Evolutionary conservation across 805 yeast genomes (phyloP), one percentile per base, ranked within the genome.

Genomic region (Teunomyces atbi): DNA sequence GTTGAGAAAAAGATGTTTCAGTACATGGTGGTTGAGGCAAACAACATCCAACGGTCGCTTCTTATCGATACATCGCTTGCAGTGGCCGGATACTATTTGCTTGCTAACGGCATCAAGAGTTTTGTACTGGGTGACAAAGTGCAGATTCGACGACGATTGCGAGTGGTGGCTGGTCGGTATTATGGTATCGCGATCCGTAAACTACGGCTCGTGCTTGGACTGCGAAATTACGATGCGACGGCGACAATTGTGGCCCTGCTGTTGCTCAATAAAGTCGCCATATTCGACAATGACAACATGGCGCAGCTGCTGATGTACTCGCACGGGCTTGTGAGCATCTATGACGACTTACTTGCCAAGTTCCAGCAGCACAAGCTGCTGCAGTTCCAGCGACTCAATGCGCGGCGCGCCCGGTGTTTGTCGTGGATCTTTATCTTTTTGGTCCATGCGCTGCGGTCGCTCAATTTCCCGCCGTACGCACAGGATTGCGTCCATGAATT

Each of bases 241-340:
- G 34, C 56, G 7, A 52, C 61, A 6, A 47, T 61, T 18, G 47
- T 58, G 4, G 58, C 54, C 4, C 49, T 57, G 15, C 54, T 58
- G 10, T 20, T 56, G 8, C 52, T 62, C 4, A 59, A 58, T 40
- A 59, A 54, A 32, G 47, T 57, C 7, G 49, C 60, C 27, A 52
- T 60, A 19, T 59, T 59, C 41, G 61, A 59, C 28, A 54, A 49
- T 41, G 39, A 46, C 18, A 53, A 55, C 42, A 45, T 58, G 34
- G 26, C 46, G 7, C 50, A 56, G 16, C 52, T 57, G 3, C 34
- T 50, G 7, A 50, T 60, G 13, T 62, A 61, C 40, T 49, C 58
- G 16, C 52, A 54, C 13, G 67, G 67, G 2, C 45, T 60, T 16
- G 49, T 53, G 3, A 42, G 55, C 5, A 49, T 60, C 3, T 57